These are phyloP conservation scores for Rhodamnia argentea DNA, from an alignment of 345 rosid genomes.

Conservation along the genomic window DNA sequence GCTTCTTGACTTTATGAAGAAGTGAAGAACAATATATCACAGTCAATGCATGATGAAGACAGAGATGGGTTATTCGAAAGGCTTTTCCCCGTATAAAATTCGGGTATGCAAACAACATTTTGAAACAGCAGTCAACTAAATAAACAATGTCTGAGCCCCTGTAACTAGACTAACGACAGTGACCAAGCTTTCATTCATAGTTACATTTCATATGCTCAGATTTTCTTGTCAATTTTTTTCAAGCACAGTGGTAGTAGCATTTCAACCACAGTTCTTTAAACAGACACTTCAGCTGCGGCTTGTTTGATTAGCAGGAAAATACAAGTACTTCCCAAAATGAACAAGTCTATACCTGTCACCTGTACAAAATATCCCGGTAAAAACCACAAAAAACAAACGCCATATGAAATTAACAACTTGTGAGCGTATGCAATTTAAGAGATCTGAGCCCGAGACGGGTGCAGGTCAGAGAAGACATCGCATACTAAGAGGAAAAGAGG, in stretches of 20 bases:
- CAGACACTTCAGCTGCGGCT: neutral
- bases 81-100: neutral
- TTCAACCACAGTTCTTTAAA: neutral
- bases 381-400: neutral
- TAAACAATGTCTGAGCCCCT: neutral
- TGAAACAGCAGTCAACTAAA: neutral
- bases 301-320: neutral
- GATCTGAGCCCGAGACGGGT: neutral
- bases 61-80: neutral
- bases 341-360: neutral
- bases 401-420: neutral
- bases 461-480: neutral
- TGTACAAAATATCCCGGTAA: neutral
- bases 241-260: neutral
- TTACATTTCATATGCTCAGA: neutral
- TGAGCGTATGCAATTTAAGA: neutral
- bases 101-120: neutral
- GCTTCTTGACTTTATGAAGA: neutral
- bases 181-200: neutral
- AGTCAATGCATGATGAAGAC: neutral
- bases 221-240: neutral
- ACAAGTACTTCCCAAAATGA: neutral
- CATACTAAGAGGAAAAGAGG: neutral
- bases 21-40: neutral
- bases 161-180: neutral